Base-by-base conservation (phyloP, 2,329 filamentous ascomycete species). In the Sphaerostilbella broomeana region DNA sequence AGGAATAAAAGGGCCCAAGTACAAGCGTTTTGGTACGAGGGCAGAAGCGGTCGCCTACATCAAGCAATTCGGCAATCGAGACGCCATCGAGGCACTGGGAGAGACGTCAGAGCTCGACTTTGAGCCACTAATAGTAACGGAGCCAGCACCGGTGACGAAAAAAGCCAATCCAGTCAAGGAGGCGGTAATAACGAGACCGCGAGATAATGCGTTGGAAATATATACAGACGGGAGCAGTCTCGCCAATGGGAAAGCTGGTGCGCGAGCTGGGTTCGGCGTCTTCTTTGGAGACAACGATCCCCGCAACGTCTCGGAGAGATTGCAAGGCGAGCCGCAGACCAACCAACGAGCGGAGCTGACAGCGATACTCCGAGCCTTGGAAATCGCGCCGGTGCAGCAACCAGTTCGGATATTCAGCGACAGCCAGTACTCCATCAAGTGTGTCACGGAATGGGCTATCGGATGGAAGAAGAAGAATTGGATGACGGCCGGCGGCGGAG, bases 321-420 rank as follows among this genome's bases (percentile, higher is more conserved):
- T 95, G 3, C 63, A 71, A 36, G 87, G 87, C 35, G 68, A 73
- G 12, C 70, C 72, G 8, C 92, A 97, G 63, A 97, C 92, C 1
- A 98, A 98, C 58, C 87, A 97, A 60, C 84, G 92, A 3, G 92
- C 90, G n/a, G 92, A 98, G 65, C 70, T 98, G 43, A 89, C 85
- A 17, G 92, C 88, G 6, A 83, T 97, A 47, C 69, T 86, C 20
- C 83, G 89, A 42, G 89, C 89, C 1, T 70, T 97, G 16, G 79
- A 95, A 54, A 75, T 82, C 31, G 79, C 81, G 2, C 81, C 85
- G 1, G 63, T 75, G 12, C 70, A 81, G 42, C 73, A 84, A 42
- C 70, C 79, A 44, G 74, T 94, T 10, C 73, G 80, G 41, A 94
- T 98, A 49, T 75, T 81, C 57, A 88, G 81, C n/a, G 92, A 98